Percentiles rank a stretch among this genome's conserved stretches.
These are phyloP conservation scores for Spergularia marina DNA, from an alignment of 148 eudicot species.

Conservation along the genomic window DNA sequence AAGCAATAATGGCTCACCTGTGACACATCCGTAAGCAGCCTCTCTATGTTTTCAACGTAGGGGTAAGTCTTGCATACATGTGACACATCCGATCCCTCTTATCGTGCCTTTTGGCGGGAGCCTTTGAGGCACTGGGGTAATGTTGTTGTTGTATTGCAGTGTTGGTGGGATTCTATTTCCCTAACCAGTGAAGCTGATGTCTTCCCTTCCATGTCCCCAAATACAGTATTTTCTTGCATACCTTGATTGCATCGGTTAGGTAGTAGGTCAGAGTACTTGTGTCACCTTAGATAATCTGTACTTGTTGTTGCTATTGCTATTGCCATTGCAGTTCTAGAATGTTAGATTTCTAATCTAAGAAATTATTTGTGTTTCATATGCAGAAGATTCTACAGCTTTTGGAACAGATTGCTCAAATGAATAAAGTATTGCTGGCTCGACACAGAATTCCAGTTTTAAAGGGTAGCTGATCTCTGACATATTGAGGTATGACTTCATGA, in stretches of 20 bases:
- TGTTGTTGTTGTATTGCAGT: too few species aligned
- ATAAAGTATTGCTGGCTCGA: constrained; percentile 37
- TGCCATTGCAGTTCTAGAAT: not conserved
- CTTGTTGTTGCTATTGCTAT: not conserved
- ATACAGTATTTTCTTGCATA: not conserved
- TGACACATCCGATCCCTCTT: too few species aligned
- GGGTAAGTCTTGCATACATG: too few species aligned
- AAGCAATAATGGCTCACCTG: too few species aligned
- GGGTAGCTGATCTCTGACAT: constrained; percentile 21
- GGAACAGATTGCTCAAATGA: constrained; percentile 51
- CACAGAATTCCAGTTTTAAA: constrained; percentile 31
- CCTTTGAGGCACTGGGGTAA: too few species aligned
- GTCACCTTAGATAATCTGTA: too few species aligned
- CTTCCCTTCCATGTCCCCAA: not conserved
- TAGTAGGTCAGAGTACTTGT: not conserved
- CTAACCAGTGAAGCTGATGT: not conserved
- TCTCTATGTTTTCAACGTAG: too few species aligned
- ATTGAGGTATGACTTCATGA: constrained; percentile 5
- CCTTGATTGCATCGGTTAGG: not conserved
- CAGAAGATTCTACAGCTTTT: constrained; percentile 60
- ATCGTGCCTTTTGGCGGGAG: too few species aligned
- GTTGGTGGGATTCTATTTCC: too few species aligned
- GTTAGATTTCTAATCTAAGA: not conserved
- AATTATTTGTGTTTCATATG: constrained; percentile 23
- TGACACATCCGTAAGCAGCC: too few species aligned